Evolutionary conservation across 2,329 filamentous ascomycete genomes (phyloP).

Genomic region (Botrytis byssoidea): DNA sequence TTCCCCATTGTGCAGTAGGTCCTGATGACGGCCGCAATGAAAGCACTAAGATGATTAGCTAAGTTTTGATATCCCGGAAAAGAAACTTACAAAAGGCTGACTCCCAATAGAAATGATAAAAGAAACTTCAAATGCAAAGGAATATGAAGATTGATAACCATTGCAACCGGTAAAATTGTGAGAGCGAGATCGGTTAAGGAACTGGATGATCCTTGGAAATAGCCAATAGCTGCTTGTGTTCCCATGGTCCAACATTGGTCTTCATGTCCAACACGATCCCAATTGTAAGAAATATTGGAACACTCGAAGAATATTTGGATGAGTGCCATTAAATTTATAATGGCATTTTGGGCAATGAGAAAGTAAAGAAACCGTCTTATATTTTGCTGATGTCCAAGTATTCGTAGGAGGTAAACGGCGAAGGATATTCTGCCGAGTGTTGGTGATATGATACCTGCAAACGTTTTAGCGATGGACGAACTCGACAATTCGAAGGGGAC

Average conservation of each 20-base stretch:
- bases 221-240: not conserved
- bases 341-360: constrained; percentile 2
- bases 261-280: not conserved
- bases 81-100: constrained; percentile 13
- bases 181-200: constrained; percentile 15
- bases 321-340: not conserved
- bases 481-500: not conserved
- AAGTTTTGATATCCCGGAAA: not conserved
- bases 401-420: constrained; percentile 6
- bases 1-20: constrained; percentile 9
- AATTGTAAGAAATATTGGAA: constrained; percentile 2
- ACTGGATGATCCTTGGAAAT: constrained; percentile 12
- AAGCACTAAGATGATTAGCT: constrained; percentile 5
- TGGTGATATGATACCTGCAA: constrained; percentile 11
- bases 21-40: constrained; percentile 13
- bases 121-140: constrained; percentile 2
- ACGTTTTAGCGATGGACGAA: not conserved
- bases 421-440: constrained; percentile 14
- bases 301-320: not conserved
- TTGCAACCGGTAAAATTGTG: constrained; percentile 4
- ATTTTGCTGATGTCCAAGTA: not conserved
- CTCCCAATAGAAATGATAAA: constrained; percentile 9
- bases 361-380: constrained; percentile 13
- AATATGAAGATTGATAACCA: constrained; percentile 8
- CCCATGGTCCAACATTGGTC: not conserved